Conservation (phyloP, 768 basidiomycete species). For the Boletus subparvulus region DNA sequence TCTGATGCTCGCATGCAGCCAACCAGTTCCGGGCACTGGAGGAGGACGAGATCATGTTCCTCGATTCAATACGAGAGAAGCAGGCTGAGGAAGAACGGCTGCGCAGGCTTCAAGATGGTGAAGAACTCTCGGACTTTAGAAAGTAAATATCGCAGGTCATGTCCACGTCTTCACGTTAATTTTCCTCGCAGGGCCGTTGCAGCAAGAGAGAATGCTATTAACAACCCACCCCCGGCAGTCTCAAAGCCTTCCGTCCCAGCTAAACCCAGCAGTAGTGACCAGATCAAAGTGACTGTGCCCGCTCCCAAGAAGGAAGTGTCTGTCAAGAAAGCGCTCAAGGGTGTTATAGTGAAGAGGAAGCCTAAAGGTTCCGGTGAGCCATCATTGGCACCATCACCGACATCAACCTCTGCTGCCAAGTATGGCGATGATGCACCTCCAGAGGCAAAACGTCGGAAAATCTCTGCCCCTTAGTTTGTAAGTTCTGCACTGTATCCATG, state of each 20-base stretch:
- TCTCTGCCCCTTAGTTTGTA: conserved; percentile 34
- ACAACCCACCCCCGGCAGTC: conserved; percentile 38
- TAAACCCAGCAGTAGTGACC: conserved; percentile 30
- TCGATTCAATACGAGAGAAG: conserved; percentile 77
- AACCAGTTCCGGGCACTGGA: conserved; percentile 89
- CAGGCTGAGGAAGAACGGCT: conserved; percentile 74
- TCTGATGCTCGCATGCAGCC: conserved; percentile 41
- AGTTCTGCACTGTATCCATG: conserved; percentile 11
- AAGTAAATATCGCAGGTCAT: conserved; percentile 48
- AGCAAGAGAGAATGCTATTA: conserved; percentile 56
- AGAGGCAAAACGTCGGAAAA: conserved; percentile 59
- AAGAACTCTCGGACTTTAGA: conserved; percentile 76
- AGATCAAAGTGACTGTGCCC: conserved; percentile 30
- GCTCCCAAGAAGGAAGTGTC: conserved; percentile 53
- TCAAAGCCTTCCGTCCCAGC: conserved; percentile 31
- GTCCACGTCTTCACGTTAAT: conserved; percentile 9
- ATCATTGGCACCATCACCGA: conserved; percentile 18
- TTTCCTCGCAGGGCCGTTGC: conserved; percentile 57
- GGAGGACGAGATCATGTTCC: conserved; percentile 88
- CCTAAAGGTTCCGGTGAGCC: conserved; percentile 37
- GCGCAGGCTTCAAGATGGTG: conserved; percentile 72
- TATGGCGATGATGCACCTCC: conserved; percentile 34
- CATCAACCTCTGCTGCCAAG: conserved; percentile 19
- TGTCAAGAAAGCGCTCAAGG: conserved; percentile 66
- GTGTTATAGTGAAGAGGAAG: conserved; percentile 80